These are phyloP conservation scores for Pseudocercospora musae DNA, from an alignment of 2,329 filamentous ascomycete genomes.

Conservation along the genomic window DNA sequence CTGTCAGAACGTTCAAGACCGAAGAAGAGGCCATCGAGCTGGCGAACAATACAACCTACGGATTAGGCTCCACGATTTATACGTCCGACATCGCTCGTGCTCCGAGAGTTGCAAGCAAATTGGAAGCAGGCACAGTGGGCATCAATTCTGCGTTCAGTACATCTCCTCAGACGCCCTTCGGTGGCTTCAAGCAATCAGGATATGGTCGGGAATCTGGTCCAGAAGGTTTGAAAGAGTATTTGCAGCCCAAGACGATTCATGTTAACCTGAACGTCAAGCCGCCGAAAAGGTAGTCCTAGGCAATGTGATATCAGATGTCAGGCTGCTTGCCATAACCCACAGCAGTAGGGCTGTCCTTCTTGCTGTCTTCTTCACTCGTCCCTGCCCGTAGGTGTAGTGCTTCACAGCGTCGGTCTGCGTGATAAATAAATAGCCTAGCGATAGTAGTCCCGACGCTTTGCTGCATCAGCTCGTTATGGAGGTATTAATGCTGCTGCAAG, in stretches of 20 bases:
- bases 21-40: constrained; percentile 37
- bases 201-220: constrained; percentile 5
- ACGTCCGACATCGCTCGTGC: constrained; percentile 59
- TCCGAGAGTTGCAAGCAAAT: constrained; percentile 40
- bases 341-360: too few species aligned
- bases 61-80: constrained; percentile 57
- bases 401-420: too few species aligned
- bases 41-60: constrained; percentile 32
- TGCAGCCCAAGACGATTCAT: constrained; percentile 39
- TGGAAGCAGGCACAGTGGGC: constrained; percentile 58
- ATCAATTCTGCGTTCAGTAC: constrained; percentile 42
- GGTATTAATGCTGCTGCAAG: too few species aligned
- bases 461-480: too few species aligned
- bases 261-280: constrained; percentile 25
- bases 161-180: constrained; percentile 25
- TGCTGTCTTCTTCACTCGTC: too few species aligned
- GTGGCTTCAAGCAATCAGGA: constrained; percentile 11
- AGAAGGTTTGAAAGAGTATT: constrained; percentile 26
- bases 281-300: neutral
- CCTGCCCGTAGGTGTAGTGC: too few species aligned
- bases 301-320: too few species aligned
- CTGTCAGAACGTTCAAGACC: constrained; percentile 35
- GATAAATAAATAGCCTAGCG: too few species aligned
- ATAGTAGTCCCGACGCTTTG: too few species aligned
- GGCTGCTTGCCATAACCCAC: too few species aligned